Evolutionary conservation across 495 filamentous ascomycete genomes (phyloP).

Genomic region (Podospora australis): DNA sequence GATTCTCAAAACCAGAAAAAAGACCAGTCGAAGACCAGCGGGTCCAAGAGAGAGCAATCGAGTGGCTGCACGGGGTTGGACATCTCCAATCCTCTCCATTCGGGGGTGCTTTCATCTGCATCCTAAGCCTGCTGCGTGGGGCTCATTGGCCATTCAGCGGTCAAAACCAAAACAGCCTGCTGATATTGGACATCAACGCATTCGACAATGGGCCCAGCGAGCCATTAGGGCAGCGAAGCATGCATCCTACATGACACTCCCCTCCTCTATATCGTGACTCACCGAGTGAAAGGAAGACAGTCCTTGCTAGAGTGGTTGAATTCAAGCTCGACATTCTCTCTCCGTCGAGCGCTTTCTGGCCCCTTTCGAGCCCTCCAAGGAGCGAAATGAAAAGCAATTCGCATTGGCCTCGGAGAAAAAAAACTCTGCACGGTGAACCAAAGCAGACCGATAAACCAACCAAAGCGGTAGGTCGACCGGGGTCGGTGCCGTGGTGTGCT

Average conservation of each 20-base stretch:
- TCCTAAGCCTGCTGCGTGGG: conserved; percentile 24
- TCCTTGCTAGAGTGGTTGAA: too few relatives aligned
- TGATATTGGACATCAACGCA: conserved; percentile 46
- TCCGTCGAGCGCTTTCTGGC: conserved; percentile 8
- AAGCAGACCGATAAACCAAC: conserved; percentile 24
- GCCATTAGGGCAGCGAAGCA: conserved; percentile 36
- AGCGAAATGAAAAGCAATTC: conserved; percentile 28
- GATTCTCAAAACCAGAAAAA: too few relatives aligned
- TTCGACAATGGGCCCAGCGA: conserved; percentile 21
- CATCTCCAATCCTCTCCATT: conserved; percentile 22
- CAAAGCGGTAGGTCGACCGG: conserved; percentile 22
- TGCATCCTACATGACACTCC: conserved; percentile 24
- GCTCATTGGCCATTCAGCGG: conserved; percentile 34
- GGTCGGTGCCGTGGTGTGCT: conserved; percentile 10
- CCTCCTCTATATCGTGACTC: conserved; percentile 27
- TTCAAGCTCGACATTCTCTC: conserved; percentile 9
- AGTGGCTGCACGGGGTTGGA: conserved; percentile 13
- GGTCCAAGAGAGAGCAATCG: background rate
- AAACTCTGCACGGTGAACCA: conserved; percentile 30
- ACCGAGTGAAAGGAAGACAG: too few relatives aligned
- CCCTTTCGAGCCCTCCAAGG: background rate
- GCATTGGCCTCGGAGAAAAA: conserved; percentile 19
- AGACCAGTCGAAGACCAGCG: conserved; percentile 2
- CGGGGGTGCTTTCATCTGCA: conserved; percentile 31
- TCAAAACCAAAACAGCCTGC: conserved; percentile 26